Percentiles rank a stretch among this genome's conserved stretches.
Evolutionary conservation across 331 rosid species (phyloP).

Genomic region (Acacia pycnantha): DNA sequence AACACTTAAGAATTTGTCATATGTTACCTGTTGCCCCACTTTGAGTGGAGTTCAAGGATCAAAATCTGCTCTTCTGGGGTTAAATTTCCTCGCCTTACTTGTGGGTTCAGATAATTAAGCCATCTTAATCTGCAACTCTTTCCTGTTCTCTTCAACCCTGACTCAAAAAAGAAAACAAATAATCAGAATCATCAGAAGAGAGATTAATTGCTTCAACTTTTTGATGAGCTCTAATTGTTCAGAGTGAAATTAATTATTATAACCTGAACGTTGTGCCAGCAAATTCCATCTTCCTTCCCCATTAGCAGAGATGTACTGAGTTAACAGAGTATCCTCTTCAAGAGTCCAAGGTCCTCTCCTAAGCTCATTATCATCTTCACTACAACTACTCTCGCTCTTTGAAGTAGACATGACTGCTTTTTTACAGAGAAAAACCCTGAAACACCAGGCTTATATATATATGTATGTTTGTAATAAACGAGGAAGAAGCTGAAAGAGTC

Average conservation of each 20-base stretch:
- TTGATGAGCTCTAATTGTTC: not conserved
- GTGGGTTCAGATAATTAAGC: constrained; percentile 81
- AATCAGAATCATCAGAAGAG: not conserved
- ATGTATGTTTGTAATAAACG: not conserved
- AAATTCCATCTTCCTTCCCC: constrained; percentile 82
- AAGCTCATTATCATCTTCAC: constrained; percentile 53
- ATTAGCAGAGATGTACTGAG: constrained; percentile 45
- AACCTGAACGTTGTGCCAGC: constrained; percentile 64
- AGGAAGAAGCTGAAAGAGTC: not conserved
- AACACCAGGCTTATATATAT: not conserved
- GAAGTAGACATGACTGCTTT: constrained; percentile 40
- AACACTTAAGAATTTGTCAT: not conserved
- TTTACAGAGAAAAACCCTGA: not conserved
- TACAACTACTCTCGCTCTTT: constrained; percentile 40
- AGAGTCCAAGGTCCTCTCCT: constrained; percentile 78
- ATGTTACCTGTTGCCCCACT: constrained; percentile 71
- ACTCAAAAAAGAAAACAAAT: not conserved
- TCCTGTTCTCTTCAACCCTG: constrained; percentile 71
- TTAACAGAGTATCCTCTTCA: constrained; percentile 65
- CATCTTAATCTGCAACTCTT: constrained; percentile 82
- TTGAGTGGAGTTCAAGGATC: constrained; percentile 74
- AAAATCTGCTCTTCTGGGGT: constrained; percentile 57
- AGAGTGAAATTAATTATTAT: not conserved
- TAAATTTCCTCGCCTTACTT: constrained; percentile 69
- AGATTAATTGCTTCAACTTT: not conserved